A percentile compares a stretch with the other conserved stretches of the same genome.
These are phyloP conservation scores for Fusarium mexicanum DNA, from an alignment of 2,329 filamentous ascomycete species.

Conservation along the genomic window DNA sequence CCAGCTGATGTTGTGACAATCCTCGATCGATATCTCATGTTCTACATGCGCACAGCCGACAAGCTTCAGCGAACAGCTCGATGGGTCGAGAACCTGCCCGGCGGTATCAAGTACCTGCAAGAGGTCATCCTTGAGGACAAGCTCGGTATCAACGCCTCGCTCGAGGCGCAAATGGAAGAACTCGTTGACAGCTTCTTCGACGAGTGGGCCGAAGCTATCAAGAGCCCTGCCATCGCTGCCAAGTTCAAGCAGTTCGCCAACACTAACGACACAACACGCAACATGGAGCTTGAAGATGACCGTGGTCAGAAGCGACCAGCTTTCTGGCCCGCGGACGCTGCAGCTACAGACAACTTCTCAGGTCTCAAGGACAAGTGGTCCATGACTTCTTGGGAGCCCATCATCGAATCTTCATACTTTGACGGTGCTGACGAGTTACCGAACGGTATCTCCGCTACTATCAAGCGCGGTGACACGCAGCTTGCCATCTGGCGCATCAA, in stretches of 20 bases:
- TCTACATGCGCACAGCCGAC: conserved; percentile 93
- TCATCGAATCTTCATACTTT: conserved; percentile 78
- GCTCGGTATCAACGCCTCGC: conserved; percentile 82
- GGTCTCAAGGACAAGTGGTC: conserved; percentile 69
- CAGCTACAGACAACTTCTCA: conserved; percentile 76
- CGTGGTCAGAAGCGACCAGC: conserved; percentile 78
- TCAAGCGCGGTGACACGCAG: conserved; percentile 91
- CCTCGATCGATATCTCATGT: conserved; percentile 88
- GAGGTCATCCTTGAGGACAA: conserved; percentile 87
- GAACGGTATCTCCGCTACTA: conserved; percentile 77
- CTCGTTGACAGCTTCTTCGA: conserved; percentile 87
- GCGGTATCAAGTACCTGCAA: conserved; percentile 83
- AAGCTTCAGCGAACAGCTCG: conserved; percentile 88
- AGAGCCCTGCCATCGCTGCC: conserved; percentile 71
- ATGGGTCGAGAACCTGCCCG: conserved; percentile 86
- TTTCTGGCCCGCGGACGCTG: conserved; percentile 77
- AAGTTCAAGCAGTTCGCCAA: conserved; percentile 88
- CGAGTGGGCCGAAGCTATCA: conserved; percentile 88
- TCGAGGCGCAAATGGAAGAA: conserved; percentile 88
- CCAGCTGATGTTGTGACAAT: conserved; percentile 85
- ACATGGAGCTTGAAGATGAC: conserved; percentile 76
- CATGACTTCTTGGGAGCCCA: conserved; percentile 77
- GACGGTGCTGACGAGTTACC: conserved; percentile 68
- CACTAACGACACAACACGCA: conserved; percentile 74
- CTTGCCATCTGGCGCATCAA: conserved; percentile 86